Evolutionary conservation across 805 yeast genomes (phyloP).

Genomic region (Zygoascus tannicola): DNA sequence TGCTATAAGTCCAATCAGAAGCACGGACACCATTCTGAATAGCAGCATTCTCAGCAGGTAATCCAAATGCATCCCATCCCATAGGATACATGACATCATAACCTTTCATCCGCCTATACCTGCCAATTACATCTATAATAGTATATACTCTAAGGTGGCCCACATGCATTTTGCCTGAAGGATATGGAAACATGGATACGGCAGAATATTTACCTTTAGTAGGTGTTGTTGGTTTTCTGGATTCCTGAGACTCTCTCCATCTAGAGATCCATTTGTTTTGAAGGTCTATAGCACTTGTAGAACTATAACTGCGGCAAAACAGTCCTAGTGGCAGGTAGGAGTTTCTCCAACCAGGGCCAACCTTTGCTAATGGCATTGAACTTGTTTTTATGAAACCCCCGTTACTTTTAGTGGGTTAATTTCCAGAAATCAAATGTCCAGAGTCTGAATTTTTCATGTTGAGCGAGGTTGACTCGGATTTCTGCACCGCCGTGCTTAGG

Average conservation of each 20-base stretch:
- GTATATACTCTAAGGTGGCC: slow-evolving; percentile 93
- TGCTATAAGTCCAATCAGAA: slow-evolving; percentile 67
- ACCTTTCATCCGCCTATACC: slow-evolving; percentile 72
- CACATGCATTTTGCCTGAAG: slow-evolving; percentile 86
- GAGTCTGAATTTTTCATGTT: too few species aligned
- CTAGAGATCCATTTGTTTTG: slow-evolving; percentile 22
- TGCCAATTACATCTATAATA: slow-evolving; percentile 72
- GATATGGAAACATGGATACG: slow-evolving; percentile 90
- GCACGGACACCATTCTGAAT: slow-evolving; percentile 76
- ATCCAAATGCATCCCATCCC: slow-evolving; percentile 99
- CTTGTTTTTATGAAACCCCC: too few species aligned
- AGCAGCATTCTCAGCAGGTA: slow-evolving; percentile 98
- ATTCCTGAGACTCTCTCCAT: slow-evolving; percentile 19
- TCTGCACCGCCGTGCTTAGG: too few species aligned
- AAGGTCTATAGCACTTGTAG: background rate
- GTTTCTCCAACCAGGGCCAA: too few species aligned
- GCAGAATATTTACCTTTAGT: slow-evolving; percentile 40
- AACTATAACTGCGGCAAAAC: background rate
- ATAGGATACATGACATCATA: slow-evolving; percentile 81
- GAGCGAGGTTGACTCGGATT: too few species aligned
- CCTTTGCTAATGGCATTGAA: too few species aligned
- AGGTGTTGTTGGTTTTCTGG: slow-evolving; percentile 5
- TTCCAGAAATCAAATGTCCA: too few species aligned
- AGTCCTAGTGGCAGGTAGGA: too few species aligned
- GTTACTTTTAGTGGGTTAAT: too few species aligned